Conservation (phyloP, 345 rosid species). For the Arabidopsis arenosa region DNA sequence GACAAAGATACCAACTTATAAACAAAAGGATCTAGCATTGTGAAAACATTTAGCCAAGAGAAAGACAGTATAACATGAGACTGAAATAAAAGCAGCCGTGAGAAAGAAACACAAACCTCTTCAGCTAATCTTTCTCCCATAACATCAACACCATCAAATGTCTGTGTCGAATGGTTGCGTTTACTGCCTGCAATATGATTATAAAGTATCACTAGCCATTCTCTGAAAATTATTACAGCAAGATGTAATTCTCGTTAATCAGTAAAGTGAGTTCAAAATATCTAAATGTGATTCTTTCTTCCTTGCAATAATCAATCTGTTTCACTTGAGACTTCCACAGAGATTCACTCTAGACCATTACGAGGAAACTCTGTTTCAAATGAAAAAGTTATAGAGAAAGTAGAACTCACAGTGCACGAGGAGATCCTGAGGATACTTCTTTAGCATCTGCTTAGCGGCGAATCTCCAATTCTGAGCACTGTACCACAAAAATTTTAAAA, state of each 20-base stretch:
- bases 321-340: neutral
- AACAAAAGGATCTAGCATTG: neutral
- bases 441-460: conserved; percentile 74
- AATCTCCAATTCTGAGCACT: conserved; percentile 80
- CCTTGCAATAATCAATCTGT: neutral
- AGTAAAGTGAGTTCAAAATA: neutral
- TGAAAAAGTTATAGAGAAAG: neutral
- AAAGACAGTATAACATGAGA: conserved; percentile 7
- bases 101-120: conserved; percentile 58
- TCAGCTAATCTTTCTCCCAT: conserved; percentile 90
- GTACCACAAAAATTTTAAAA: conserved; percentile 12
- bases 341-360: neutral
- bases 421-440: conserved; percentile 62
- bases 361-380: neutral
- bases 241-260: neutral
- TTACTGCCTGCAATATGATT: conserved; percentile 66
- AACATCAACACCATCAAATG: conserved; percentile 87
- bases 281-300: too few relatives aligned
- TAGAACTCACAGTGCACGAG: conserved; percentile 70
- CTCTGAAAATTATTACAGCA: neutral
- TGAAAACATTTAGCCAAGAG: neutral
- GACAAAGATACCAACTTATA: conserved; percentile 24
- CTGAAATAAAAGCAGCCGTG: neutral
- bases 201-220: conserved; percentile 11
- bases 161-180: conserved; percentile 57